A percentile compares a stretch with the other conserved stretches of the same genome.
Conservation (phyloP, 306 rosid species). For the Calophaca sinica region DNA sequence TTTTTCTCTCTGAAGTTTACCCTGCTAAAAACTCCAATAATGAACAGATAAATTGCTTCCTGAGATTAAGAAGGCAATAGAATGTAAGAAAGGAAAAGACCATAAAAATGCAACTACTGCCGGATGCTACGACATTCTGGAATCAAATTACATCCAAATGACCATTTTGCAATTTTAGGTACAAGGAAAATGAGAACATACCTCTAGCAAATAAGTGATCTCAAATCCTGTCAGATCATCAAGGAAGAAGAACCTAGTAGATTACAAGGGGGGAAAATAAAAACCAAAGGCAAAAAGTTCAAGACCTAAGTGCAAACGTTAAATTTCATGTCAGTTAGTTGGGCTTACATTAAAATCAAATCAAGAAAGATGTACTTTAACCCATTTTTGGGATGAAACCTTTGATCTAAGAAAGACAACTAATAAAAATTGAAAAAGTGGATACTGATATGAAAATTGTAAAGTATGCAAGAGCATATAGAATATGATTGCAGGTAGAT, state of each 20-base stretch:
- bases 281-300: not conserved
- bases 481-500: slow-evolving; percentile 14
- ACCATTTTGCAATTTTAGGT: slow-evolving; percentile 32
- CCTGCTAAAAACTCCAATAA: not conserved
- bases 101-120: not conserved
- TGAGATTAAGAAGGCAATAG: slow-evolving; percentile 27
- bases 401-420: slow-evolving; percentile 24
- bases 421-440: not conserved
- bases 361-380: not conserved
- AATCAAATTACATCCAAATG: slow-evolving; percentile 30
- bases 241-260: slow-evolving; percentile 86
- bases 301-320: slow-evolving; percentile 10
- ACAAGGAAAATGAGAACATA: slow-evolving; percentile 38
- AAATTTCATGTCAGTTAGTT: slow-evolving; percentile 26
- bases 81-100: slow-evolving; percentile 12
- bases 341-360: slow-evolving; percentile 2
- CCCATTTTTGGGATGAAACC: not conserved
- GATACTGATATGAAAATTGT: slow-evolving; percentile 19
- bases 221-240: slow-evolving; percentile 93
- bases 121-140: slow-evolving; percentile 28
- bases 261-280: not conserved
- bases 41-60: slow-evolving; percentile 12
- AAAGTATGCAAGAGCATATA: slow-evolving; percentile 11
- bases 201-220: slow-evolving; percentile 85
- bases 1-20: slow-evolving; percentile 15